Evolutionary conservation across 1,284 basidiomycete species (phyloP), one percentile per base, ranked within the genome.

Genomic region (Xerocomus amazonicus): DNA sequence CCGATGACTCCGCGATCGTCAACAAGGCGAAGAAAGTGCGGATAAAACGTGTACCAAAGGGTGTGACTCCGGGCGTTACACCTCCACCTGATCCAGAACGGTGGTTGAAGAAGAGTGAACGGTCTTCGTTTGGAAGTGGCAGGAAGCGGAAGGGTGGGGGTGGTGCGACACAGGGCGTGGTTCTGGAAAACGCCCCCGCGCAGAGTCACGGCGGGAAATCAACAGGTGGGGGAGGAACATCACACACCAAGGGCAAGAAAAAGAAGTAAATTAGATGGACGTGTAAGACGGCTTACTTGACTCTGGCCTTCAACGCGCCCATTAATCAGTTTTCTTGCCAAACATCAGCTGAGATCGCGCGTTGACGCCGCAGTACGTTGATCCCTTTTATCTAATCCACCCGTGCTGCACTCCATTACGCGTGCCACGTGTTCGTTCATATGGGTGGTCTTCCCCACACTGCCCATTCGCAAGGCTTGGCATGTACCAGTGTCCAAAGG

Each of bases 31-130:
- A 78, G 74, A 79, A 79, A 62, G 75, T 80, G 52, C 77, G 84
- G 48, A 78, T 70, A 66, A 79, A 79, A 56, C 82, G 87, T 60
- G 74, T 90, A 17, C 87, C 88, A 13, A 74, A 78, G 48, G 83
- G 84, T 27, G 83, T 90, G 16, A 68, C 81, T 13, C 84, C 81
- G 23, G 87, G 88, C 16, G 82, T 87, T 10, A 88, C 87, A 6
- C 86, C 87, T 17, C 73, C 79, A 31, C 86, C 87, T 44, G 85
- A 90, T 69, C 87, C 88, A 19, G 88, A 91, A 63, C 73, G 89
- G 53, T 90, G 88, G 86, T 67, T 90, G 51, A 90, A 88, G 77
- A 89, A 87, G 71, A 86, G 78, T 50, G 87, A 87, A 65, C 73
- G 87, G 54, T 77, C 83, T 37, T 78, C 70, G 32, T 80, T 76